phyloP scores from a whole-genome alignment of 441 rosid species.

The Rhodomyrtus psidioides region DNA sequence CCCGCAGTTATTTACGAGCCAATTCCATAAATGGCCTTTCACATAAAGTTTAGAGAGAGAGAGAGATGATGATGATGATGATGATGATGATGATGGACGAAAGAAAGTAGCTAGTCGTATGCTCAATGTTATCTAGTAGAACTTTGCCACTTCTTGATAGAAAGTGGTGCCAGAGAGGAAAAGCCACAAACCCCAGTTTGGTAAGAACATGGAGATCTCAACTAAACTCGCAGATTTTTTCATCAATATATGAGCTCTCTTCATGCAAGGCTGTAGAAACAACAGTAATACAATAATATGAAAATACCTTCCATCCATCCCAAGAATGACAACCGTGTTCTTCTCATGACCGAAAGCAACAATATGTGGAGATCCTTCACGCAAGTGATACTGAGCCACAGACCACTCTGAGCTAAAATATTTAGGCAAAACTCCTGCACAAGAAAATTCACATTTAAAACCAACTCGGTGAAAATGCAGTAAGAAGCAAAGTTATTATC shows the following conservation, averaged over 20 bases:
- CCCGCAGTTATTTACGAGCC: not conserved
- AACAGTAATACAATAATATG: not conserved
- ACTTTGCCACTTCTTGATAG: not conserved
- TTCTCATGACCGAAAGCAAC: slow-evolving; percentile 92
- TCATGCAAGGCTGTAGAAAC: not conserved
- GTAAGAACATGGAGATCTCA: not conserved
- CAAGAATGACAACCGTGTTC: slow-evolving; percentile 81
- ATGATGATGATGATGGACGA: not conserved
- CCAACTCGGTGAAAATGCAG: not conserved
- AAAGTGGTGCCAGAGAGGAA: not conserved
- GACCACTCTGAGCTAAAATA: slow-evolving; percentile 98
- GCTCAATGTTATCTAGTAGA: not conserved
- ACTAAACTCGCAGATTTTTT: not conserved
- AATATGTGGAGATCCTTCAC: slow-evolving; percentile 70
- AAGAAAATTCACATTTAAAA: not conserved
- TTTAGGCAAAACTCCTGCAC: slow-evolving; percentile 83
- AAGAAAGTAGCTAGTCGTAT: not conserved
- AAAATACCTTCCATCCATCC: slow-evolving; percentile 79
- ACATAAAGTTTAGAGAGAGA: not conserved
- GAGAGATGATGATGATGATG: not conserved
- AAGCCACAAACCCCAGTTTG: not conserved
- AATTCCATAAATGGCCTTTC: not conserved
- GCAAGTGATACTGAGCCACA: slow-evolving; percentile 78
- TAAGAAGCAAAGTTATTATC: not conserved
- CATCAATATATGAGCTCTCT: not conserved